Evolutionary conservation across 1,284 basidiomycete species (phyloP).

Genomic region (Pyrrhoderma noxium): DNA sequence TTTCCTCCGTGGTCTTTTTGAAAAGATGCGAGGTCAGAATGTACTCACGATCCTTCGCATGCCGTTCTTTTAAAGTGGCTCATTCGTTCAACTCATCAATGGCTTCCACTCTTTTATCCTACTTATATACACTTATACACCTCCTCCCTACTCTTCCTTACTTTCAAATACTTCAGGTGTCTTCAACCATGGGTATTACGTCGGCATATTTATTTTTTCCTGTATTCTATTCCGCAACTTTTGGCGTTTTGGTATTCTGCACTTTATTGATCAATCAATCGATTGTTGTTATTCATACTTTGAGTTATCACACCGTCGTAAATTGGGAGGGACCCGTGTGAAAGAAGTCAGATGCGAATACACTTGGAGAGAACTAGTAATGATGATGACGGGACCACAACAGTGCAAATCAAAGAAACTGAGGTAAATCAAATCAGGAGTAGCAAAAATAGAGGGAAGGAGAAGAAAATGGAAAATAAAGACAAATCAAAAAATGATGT

Average conservation of each 20-base stretch:
- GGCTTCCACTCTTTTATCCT: too few species aligned
- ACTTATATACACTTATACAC: too few species aligned
- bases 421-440: not conserved
- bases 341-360: too few species aligned
- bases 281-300: too few species aligned
- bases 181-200: too few species aligned
- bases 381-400: not conserved
- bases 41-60: not conserved
- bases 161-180: too few species aligned
- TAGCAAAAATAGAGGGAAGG: not conserved
- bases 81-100: not conserved
- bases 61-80: not conserved
- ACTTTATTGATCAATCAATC: too few species aligned
- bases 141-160: too few species aligned
- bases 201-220: not conserved
- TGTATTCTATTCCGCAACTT: not conserved
- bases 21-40: too few species aligned
- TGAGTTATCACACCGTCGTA: too few species aligned
- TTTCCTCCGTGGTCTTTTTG: not conserved
- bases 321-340: too few species aligned
- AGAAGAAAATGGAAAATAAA: not conserved
- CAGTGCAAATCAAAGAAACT: not conserved
- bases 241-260: not conserved
- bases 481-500: too few species aligned
- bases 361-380: not conserved